These are phyloP conservation scores for Pinus taeda DNA, from an alignment of 75 land plant genomes.

Conservation along the genomic window DNA sequence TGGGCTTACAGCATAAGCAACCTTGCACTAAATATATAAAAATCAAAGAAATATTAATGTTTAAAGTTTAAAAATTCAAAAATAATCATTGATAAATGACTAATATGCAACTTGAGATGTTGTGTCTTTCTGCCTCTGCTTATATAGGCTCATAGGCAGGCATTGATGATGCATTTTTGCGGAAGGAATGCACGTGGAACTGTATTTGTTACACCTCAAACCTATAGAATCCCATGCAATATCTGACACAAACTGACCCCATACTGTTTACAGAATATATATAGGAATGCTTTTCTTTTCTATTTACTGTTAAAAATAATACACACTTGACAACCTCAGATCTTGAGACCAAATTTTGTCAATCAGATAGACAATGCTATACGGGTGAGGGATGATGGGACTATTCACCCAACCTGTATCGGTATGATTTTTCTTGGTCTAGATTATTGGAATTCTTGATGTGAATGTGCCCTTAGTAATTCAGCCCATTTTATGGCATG, in stretches of 20 bases:
- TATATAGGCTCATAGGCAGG: background rate
- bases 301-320: background rate
- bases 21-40: too few relatives aligned
- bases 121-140: background rate
- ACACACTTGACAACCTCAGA: background rate
- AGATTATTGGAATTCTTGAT: background rate
- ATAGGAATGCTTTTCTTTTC: background rate
- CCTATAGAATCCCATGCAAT: background rate
- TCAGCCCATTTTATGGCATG: background rate
- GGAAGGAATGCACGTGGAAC: background rate
- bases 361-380: background rate
- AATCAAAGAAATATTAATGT: too few relatives aligned
- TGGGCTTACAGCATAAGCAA: too few relatives aligned
- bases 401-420: background rate
- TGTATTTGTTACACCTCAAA: background rate
- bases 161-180: background rate
- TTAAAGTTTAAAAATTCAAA: too few relatives aligned
- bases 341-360: background rate
- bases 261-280: background rate
- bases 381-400: background rate
- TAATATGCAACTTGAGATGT: too few relatives aligned
- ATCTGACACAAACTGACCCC: background rate
- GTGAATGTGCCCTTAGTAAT: background rate
- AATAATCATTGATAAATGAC: too few relatives aligned
- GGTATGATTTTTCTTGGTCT: background rate